These are phyloP conservation scores for Hymenoscyphus fraxineus DNA, from an alignment of 2,329 filamentous ascomycete species.

Conservation along the genomic window DNA sequence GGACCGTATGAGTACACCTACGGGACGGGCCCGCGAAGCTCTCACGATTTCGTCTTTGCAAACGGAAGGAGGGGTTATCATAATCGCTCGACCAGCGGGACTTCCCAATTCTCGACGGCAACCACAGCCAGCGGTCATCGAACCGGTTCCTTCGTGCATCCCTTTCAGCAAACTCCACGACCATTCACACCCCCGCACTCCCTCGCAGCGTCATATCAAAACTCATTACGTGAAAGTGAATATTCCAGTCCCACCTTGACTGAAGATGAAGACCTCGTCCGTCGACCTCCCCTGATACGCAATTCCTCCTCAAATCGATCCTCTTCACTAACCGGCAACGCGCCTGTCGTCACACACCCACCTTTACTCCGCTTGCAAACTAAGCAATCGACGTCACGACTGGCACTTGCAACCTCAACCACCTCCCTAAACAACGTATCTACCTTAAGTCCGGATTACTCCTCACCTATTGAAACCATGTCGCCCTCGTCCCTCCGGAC, in stretches of 20 bases:
- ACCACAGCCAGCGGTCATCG: conserved; percentile 48
- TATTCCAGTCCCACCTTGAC: conserved; percentile 38
- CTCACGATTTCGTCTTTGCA: conserved; percentile 30
- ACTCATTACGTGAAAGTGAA: conserved; percentile 48
- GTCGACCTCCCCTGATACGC: conserved; percentile 18
- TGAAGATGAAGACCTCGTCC: conserved; percentile 30
- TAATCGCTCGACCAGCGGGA: conserved; percentile 54
- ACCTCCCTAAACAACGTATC: conserved; percentile 23
- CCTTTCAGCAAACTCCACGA: conserved; percentile 61
- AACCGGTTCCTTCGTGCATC: conserved; percentile 52
- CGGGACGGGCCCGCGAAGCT: conserved; percentile 27
- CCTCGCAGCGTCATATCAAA: conserved; percentile 48
- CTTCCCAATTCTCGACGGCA: conserved; percentile 50
- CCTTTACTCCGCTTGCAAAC: conserved; percentile 27
- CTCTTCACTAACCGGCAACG: conserved; percentile 20
- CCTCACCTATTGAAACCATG: conserved; percentile 28
- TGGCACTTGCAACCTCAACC: conserved; percentile 29
- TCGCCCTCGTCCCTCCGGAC: conserved; percentile 49
- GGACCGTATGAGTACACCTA: conserved; percentile 33
- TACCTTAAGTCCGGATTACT: conserved; percentile 24
- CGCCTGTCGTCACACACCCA: conserved; percentile 20
- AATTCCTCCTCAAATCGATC: conserved; percentile 27
- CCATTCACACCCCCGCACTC: conserved; percentile 52
- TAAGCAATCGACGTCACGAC: conserved; percentile 28
- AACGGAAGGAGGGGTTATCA: conserved; percentile 38